Evolutionary conservation across 2,329 filamentous ascomycete species (phyloP).

Genomic region (Ascomycota sp.): DNA sequence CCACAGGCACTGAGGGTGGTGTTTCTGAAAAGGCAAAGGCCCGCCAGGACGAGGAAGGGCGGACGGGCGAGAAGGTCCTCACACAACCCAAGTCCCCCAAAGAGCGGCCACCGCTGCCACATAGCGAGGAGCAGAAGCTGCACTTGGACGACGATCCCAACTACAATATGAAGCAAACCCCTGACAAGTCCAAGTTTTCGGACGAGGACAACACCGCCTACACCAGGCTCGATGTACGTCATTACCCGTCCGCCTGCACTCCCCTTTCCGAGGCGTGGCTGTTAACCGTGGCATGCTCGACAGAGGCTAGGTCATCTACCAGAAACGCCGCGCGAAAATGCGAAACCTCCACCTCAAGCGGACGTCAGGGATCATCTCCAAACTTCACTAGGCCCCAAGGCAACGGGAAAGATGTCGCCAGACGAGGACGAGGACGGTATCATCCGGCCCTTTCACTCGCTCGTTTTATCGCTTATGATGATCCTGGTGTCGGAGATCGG

Average conservation of each 20-base stretch:
- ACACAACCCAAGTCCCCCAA: conserved; percentile 72
- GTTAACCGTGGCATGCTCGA: conserved; percentile 2
- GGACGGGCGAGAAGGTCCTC: conserved; percentile 42
- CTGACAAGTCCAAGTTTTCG: conserved; percentile 15
- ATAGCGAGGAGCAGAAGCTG: conserved; percentile 58
- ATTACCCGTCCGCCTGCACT: not conserved
- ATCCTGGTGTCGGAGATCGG: conserved; percentile 93
- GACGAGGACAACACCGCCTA: conserved; percentile 13
- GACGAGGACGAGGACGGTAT: conserved; percentile 34
- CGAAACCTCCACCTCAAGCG: conserved; percentile 46
- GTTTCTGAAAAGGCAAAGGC: conserved; percentile 75
- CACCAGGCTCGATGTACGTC: conserved; percentile 16
- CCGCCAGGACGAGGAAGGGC: conserved; percentile 44
- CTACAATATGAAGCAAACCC: conserved; percentile 16
- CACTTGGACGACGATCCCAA: conserved; percentile 19
- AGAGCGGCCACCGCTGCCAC: conserved; percentile 62
- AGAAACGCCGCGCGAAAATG: conserved; percentile 53
- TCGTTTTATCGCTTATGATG: conserved; percentile 85
- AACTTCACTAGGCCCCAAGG: too few species aligned
- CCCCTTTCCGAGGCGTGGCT: not conserved
- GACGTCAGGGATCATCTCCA: conserved; percentile 45
- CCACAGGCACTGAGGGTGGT: conserved; percentile 72
- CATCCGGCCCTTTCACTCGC: conserved; percentile 71
- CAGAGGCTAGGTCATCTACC: conserved; percentile 72
- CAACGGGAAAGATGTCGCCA: conserved; percentile 8